Evolutionary conservation across 495 filamentous ascomycete species (phyloP).

Genomic region (Tuber borchii): DNA sequence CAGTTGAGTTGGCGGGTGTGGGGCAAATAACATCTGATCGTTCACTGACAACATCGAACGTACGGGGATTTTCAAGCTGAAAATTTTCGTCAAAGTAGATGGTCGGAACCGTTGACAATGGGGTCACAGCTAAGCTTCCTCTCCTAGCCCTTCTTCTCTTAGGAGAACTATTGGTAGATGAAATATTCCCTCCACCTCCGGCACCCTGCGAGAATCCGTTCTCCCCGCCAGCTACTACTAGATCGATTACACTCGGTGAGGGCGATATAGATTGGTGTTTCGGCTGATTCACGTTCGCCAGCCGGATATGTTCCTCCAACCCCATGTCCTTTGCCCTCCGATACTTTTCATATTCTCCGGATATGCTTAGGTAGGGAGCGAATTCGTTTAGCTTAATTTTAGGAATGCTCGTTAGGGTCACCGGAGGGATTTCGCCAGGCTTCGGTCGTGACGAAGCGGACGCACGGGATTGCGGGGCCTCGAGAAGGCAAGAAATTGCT

Average conservation of each 20-base stretch:
- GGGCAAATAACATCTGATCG: constrained; percentile 83
- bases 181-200: constrained; percentile 17
- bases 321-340: constrained; percentile 42
- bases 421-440: constrained; percentile 88
- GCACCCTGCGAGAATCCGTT: constrained; percentile 5
- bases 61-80: constrained; percentile 89
- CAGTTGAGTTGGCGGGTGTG: constrained; percentile 50
- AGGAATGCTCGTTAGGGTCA: constrained; percentile 82
- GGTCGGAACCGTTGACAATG: constrained; percentile 80
- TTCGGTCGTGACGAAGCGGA: constrained; percentile 76
- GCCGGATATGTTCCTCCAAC: constrained; percentile 39
- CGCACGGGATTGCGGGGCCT: constrained; percentile 73
- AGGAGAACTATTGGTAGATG: constrained; percentile 18
- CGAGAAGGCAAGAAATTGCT: constrained; percentile 90
- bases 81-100: constrained; percentile 97
- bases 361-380: constrained; percentile 63
- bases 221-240: constrained; percentile 16
- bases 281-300: constrained; percentile 22
- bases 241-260: constrained; percentile 34
- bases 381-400: constrained; percentile 75
- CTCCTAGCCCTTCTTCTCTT: constrained; percentile 26
- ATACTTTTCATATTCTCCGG: constrained; percentile 41
- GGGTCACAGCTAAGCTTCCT: constrained; percentile 50
- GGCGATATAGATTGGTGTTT: constrained; percentile 24
- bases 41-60: constrained; percentile 95